These are phyloP conservation scores for Fraxinus platypoda DNA, from an alignment of 305 asterid genomes.

Conservation along the genomic window DNA sequence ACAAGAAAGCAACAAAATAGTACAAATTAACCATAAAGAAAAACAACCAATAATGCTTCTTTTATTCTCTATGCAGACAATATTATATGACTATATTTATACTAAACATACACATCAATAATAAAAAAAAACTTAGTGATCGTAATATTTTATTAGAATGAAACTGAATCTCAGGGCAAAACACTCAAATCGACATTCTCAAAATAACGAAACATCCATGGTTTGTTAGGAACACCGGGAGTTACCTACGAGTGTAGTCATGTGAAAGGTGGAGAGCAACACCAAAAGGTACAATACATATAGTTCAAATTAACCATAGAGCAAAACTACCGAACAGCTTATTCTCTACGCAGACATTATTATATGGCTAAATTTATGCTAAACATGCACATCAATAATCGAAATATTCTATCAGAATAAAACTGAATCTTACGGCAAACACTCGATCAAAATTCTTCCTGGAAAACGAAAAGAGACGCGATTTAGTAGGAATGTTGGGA, in stretches of 20 bases:
- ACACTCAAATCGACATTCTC: not conserved
- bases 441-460: not conserved
- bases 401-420: not conserved
- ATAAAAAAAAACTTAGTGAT: not conserved
- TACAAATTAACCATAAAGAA: not conserved
- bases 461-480: not conserved
- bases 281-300: constrained; percentile 16
- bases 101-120: not conserved
- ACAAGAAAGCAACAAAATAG: not conserved
- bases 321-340: not conserved
- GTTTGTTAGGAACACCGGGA: not conserved
- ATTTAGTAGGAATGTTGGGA: not conserved
- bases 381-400: not conserved
- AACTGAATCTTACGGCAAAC: not conserved
- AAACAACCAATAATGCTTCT: not conserved
- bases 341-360: not conserved
- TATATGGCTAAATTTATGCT: not conserved
- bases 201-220: not conserved
- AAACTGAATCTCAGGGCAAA: not conserved
- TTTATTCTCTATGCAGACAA: not conserved
- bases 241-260: constrained; percentile 35
- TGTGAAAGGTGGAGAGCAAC: constrained; percentile 24
- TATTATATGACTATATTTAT: not conserved
- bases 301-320: not conserved
- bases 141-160: not conserved